Percentiles rank a stretch among this genome's conserved stretches.
phyloP scores from a whole-genome alignment of 1,139 yeast genomes.

The Saccharomyces hybrid region DNA sequence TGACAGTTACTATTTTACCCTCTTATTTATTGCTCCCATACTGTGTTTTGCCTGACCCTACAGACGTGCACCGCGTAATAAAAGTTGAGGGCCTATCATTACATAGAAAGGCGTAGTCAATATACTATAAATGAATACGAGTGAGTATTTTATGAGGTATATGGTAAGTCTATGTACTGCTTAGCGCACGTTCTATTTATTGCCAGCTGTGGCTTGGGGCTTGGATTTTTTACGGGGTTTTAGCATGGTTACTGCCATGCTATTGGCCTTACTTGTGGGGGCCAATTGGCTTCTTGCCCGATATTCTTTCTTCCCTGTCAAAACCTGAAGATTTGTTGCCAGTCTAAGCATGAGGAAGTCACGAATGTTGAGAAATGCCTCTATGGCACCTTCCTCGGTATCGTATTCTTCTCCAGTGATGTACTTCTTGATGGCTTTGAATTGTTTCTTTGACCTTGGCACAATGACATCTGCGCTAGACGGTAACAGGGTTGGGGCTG shows the following conservation, averaged over 20 bases:
- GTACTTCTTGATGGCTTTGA: slow-evolving; percentile 33
- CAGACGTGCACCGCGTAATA: neutral
- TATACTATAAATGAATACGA: neutral
- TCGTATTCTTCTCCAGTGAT: slow-evolving; percentile 40
- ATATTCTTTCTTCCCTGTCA: neutral
- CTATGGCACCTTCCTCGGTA: slow-evolving; percentile 32
- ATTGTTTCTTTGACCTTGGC: slow-evolving; percentile 22
- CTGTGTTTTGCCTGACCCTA: neutral
- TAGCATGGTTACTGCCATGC: neutral
- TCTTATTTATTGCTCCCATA: neutral
- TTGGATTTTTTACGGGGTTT: slow-evolving; percentile 1
- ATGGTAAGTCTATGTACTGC: neutral
- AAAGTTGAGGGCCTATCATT: neutral
- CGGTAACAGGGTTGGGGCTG: slow-evolving; percentile 7
- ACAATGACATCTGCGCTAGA: slow-evolving; percentile 4
- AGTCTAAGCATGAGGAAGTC: slow-evolving; percentile 9
- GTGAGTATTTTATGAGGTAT: neutral
- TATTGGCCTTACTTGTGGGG: neutral
- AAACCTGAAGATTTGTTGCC: neutral
- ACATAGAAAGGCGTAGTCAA: neutral
- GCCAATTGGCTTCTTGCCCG: neutral
- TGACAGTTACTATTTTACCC: neutral
- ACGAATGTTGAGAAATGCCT: slow-evolving; percentile 28
- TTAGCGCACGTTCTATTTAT: neutral
- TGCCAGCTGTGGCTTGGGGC: neutral